A percentile compares a stretch with the other conserved stretches of the same genome.
phyloP scores from a whole-genome alignment of 129 eudicot genomes.

The Kitagawia praeruptora region DNA sequence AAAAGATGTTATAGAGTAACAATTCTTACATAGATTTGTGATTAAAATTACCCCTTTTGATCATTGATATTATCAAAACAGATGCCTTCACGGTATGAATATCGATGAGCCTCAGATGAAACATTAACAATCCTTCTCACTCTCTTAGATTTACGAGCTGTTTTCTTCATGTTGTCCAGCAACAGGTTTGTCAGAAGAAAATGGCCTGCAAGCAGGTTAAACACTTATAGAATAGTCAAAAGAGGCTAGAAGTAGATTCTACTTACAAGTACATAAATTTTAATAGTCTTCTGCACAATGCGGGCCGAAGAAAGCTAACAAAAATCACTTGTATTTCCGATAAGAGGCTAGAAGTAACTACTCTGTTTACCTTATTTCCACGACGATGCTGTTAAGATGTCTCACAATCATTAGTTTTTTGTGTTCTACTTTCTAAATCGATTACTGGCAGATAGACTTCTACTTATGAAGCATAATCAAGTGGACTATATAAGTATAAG shows the following conservation, averaged over 20 bases:
- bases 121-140: conserved; percentile 77
- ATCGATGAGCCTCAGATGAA: conserved; percentile 61
- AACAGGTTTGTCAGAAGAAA: conserved; percentile 61
- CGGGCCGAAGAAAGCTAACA: not conserved
- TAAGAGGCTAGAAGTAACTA: no score
- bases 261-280: not conserved
- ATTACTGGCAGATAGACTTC: no score
- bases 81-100: conserved; percentile 57
- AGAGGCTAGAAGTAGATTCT: not conserved
- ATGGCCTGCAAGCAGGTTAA: conserved; percentile 46
- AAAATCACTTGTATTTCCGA: not conserved
- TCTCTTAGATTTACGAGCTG: conserved; percentile 41
- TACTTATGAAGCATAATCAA: no score
- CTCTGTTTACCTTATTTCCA: no score
- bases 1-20: not conserved
- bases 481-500: no score
- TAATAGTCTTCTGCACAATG: not conserved
- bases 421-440: no score
- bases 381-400: no score
- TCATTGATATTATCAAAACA: conserved; percentile 57
- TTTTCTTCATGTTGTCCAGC: conserved; percentile 69
- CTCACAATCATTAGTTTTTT: no score
- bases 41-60: conserved; percentile 34
- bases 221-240: not conserved
- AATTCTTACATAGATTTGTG: not conserved